Conservation (phyloP, 176 grass and related monocot species). For the Zoysia japonica region DNA sequence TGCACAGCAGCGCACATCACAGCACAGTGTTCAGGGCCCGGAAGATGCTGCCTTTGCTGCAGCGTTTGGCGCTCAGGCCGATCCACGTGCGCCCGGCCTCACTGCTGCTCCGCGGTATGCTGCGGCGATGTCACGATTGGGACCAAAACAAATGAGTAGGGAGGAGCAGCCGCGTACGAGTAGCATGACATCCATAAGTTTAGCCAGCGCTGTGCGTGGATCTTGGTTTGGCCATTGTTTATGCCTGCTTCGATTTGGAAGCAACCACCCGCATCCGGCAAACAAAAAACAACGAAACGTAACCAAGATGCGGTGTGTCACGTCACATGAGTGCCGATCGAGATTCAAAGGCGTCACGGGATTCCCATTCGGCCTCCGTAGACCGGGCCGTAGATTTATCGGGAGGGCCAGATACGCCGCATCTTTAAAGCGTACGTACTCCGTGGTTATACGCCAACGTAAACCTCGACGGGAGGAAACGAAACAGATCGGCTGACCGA, state of each 20-base stretch:
- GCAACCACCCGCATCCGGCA: too few species aligned
- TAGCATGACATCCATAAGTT: neutral
- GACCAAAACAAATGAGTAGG: too few species aligned
- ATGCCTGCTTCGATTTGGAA: neutral
- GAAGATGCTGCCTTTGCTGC: neutral
- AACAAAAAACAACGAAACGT: constrained; percentile 24
- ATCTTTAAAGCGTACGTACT: neutral
- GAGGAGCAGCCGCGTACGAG: neutral
- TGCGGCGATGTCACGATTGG: too few species aligned
- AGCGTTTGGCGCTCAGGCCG: neutral
- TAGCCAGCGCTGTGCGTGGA: neutral
- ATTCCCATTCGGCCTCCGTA: neutral
- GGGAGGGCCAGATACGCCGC: neutral
- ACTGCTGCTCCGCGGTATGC: neutral
- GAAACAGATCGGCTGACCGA: too few species aligned
- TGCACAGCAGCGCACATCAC: neutral
- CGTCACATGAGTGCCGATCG: constrained; percentile 29
- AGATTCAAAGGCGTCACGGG: constrained; percentile 40
- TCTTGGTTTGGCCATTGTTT: constrained; percentile 8
- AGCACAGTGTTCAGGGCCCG: neutral
- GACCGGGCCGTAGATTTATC: too few species aligned
- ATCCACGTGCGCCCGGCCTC: constrained; percentile 2
- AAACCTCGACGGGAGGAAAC: too few species aligned
- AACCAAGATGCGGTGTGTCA: constrained; percentile 13
- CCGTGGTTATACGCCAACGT: too few species aligned